Conservation (phyloP, 768 basidiomycete species). For the Hygrocybe coccinea region DNA sequence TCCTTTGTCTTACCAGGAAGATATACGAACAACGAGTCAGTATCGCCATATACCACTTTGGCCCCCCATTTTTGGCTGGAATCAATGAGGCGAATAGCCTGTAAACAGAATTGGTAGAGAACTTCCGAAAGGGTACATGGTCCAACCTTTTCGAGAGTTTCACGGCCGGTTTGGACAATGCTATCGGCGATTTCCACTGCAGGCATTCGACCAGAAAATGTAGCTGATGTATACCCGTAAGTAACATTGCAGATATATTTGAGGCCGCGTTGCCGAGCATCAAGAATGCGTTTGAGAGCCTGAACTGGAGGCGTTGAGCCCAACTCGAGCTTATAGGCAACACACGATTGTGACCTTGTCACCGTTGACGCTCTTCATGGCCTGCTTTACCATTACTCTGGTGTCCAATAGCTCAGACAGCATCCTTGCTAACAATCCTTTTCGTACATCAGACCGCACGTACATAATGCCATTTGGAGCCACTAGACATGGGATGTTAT, state of each 20-base stretch:
- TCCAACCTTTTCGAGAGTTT: conserved; percentile 86
- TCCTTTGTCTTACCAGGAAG: conserved; percentile 89
- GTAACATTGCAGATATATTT: conserved; percentile 95
- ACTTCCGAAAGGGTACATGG: background rate
- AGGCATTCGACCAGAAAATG: conserved; percentile 96
- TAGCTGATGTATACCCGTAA: conserved; percentile 93
- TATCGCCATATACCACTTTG: conserved; percentile 92
- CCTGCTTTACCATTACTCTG: conserved; percentile 95
- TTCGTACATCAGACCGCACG: conserved; percentile 77
- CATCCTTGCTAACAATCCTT: conserved; percentile 87
- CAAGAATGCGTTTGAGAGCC: conserved; percentile 70
- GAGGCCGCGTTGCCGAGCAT: conserved; percentile 87
- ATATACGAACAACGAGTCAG: conserved; percentile 91
- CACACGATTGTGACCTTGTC: conserved; percentile 57
- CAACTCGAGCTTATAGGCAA: background rate
- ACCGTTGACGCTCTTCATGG: conserved; percentile 75
- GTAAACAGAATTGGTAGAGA: background rate
- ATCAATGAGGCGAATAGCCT: conserved; percentile 84
- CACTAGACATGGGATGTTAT: conserved; percentile 46
- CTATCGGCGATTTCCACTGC: conserved; percentile 97
- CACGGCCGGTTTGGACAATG: conserved; percentile 93
- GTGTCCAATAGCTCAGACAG: conserved; percentile 88
- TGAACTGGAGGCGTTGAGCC: conserved; percentile 25
- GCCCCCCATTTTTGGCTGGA: conserved; percentile 81
- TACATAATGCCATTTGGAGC: conserved; percentile 95